Evolutionary conservation across 345 rosid species (phyloP), one percentile per base, ranked within the genome.

Genomic region (Eucalyptus globulus): DNA sequence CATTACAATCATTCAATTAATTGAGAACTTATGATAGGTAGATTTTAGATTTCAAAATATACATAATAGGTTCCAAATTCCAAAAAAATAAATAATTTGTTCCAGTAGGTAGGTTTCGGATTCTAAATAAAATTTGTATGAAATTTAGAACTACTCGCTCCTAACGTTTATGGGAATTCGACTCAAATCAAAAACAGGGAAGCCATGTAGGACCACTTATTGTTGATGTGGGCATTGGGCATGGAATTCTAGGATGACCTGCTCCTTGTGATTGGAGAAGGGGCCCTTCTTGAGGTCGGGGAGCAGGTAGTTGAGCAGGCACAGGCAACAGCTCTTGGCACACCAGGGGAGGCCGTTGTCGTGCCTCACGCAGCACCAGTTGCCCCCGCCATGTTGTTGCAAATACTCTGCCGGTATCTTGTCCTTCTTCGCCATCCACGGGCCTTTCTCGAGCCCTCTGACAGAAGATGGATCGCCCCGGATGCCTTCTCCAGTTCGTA

Each of bases 81-180:
- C 9, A 62, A 62, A 62, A 40, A 60, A 26, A 11, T 60, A 27
- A 27, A 13, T 13, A 62, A 62, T 1, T 27, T 27, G 1, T 4
- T 27, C 3, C 0, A 11, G 4, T 1, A 12, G 1, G 1, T 4
- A 62, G 1, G 3, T 62, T 62, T 14, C 1, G 0, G 0, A 0
- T 62, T 13, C 1, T 27, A 62, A 1, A 27, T 60, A 3, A 27
- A 60, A 60, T 14, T 3, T 26, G 4, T 58, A 26, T 26, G 2
- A 27, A 58, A 58, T 3, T 0, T 26, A 0, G 2, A 58, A 58
- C 4, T 5, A 1, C 14, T 26, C 14, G 2, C 7, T 13, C 2
- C 0, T 9, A 8, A 53, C 2, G 29, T 56, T 24, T 56, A 56
- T 22, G 29, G 3, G 12, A 56, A 56, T 56, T 56, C 6, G 29